These are phyloP conservation scores for Dryadomyces quercivorus DNA, from an alignment of 2,329 filamentous ascomycete genomes.

Conservation along the genomic window DNA sequence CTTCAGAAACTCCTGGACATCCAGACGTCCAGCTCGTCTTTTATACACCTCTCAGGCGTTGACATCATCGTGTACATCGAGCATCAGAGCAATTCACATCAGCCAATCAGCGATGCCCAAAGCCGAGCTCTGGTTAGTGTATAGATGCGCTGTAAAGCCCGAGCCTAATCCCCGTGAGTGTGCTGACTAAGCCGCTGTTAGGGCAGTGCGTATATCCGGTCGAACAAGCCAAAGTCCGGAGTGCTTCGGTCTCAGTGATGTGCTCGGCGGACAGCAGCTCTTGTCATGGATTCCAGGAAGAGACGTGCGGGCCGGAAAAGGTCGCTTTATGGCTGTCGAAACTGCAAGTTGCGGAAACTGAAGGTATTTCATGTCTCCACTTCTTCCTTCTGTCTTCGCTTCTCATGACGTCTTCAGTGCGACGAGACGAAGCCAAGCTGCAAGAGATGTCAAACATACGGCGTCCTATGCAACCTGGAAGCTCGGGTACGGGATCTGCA, in stretches of 20 bases:
- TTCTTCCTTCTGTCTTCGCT: neutral
- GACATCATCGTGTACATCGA: too few species aligned
- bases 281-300: neutral
- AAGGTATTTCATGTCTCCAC: slow-evolving; percentile 22
- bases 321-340: slow-evolving; percentile 27
- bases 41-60: neutral
- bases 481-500: slow-evolving; percentile 25
- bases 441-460: slow-evolving; percentile 27
- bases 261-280: neutral
- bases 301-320: neutral
- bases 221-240: too few species aligned
- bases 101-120: neutral
- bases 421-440: slow-evolving; percentile 33
- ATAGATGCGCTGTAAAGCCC: too few species aligned
- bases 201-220: neutral
- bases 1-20: too few species aligned
- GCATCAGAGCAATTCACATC: neutral
- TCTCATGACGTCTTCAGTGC: slow-evolving; percentile 22
- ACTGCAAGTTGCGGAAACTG: slow-evolving; percentile 37
- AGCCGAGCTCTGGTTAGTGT: slow-evolving; percentile 10
- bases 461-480: slow-evolving; percentile 31
- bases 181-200: too few species aligned
- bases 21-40: too few species aligned
- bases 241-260: too few species aligned
- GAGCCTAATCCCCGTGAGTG: too few species aligned